A percentile compares a stretch with the other conserved stretches of the same genome.
Conservation (phyloP, 164 flowering plant species). For the Malania oleifera region DNA sequence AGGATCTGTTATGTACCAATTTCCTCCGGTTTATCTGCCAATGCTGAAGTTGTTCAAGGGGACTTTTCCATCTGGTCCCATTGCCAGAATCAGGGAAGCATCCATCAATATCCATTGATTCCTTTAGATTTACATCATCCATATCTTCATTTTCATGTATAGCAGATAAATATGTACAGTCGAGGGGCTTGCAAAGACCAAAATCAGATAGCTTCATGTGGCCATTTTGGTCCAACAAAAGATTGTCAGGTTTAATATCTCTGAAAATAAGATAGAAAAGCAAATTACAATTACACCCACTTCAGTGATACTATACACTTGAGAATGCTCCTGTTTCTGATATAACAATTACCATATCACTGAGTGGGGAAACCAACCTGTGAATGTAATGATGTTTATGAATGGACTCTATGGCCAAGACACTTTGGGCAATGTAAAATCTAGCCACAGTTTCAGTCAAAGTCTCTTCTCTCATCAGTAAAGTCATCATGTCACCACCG, state of each 20-base stretch:
- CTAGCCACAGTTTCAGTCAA: constrained; percentile 87
- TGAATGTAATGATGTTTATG: constrained; percentile 94
- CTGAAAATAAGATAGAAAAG: constrained; percentile 33
- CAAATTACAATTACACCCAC: neutral
- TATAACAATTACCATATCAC: neutral
- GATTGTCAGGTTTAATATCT: constrained; percentile 97
- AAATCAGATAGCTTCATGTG: constrained; percentile 98
- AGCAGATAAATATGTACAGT: constrained; percentile 62
- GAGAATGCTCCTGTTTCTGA: neutral
- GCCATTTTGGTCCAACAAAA: constrained; percentile 80
- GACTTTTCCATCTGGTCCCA: constrained; percentile 74
- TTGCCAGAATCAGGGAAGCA: constrained; percentile 38
- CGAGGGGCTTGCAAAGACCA: constrained; percentile 97
- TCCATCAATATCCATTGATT: constrained; percentile 77
- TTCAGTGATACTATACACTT: neutral
- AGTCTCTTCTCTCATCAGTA: constrained; percentile 93
- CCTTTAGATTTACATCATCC: constrained; percentile 59
- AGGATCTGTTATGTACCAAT: constrained; percentile 41
- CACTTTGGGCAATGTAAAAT: constrained; percentile 92
- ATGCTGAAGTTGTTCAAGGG: constrained; percentile 82
- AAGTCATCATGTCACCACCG: constrained; percentile 99
- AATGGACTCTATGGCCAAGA: constrained; percentile 91
- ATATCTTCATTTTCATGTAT: constrained; percentile 70
- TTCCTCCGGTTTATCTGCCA: constrained; percentile 90
- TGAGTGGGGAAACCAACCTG: constrained; percentile 46